Percentiles rank a stretch among this genome's conserved stretches.
Evolutionary conservation across 192 early-diverging fungal species (phyloP).

Genomic region (Podila clonocystis): DNA sequence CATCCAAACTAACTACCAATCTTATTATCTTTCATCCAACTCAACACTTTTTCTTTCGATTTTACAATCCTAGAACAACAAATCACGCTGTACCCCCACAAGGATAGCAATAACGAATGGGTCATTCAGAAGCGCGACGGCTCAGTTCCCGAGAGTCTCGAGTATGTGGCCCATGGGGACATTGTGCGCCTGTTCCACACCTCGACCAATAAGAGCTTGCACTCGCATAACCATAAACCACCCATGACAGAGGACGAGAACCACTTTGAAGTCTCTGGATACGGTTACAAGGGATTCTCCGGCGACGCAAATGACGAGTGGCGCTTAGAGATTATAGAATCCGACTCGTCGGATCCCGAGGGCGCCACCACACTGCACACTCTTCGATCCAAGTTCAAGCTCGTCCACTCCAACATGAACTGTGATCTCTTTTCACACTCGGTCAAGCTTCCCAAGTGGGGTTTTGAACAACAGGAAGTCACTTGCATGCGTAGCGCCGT

Average conservation of each 20-base stretch:
- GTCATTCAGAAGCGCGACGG: slow-evolving; percentile 56
- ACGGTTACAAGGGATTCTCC: slow-evolving; percentile 74
- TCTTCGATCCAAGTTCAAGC: slow-evolving; percentile 73
- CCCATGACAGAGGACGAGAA: slow-evolving; percentile 77
- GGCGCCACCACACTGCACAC: slow-evolving; percentile 67
- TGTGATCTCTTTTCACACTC: slow-evolving; percentile 87
- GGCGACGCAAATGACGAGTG: slow-evolving; percentile 96
- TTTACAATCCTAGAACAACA: slow-evolving; percentile 49
- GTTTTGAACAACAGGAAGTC: slow-evolving; percentile 90
- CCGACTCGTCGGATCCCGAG: slow-evolving; percentile 58
- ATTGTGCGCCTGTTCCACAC: slow-evolving; percentile 80
- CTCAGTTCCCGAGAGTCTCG: slow-evolving; percentile 50
- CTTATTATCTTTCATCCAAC: slow-evolving; percentile 76
- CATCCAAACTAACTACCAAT: slow-evolving; percentile 23
- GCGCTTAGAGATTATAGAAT: slow-evolving; percentile 79
- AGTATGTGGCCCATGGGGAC: slow-evolving; percentile 73
- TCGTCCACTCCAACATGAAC: slow-evolving; percentile 77
- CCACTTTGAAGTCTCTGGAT: slow-evolving; percentile 79
- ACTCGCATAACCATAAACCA: slow-evolving; percentile 76
- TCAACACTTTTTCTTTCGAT: slow-evolving; percentile 14
- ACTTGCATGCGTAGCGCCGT: slow-evolving; percentile 89
- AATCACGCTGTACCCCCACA: slow-evolving; percentile 56
- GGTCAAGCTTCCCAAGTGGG: slow-evolving; percentile 91
- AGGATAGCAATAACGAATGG: slow-evolving; percentile 93
- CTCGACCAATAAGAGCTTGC: slow-evolving; percentile 69